Conservation (phyloP, 768 basidiomycete species). For the Pleurotus tuoliensis region DNA sequence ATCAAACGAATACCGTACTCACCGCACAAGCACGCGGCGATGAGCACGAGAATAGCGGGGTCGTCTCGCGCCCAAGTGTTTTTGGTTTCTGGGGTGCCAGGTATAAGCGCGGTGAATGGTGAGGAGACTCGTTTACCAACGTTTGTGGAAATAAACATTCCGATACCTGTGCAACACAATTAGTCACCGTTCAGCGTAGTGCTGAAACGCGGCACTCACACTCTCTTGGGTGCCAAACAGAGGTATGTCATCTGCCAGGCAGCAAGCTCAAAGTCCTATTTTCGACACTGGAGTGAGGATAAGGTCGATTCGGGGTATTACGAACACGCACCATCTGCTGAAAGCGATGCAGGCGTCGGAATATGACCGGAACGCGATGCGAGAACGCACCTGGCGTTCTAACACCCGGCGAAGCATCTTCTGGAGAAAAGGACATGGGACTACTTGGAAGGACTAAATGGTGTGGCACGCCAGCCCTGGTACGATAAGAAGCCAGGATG, state of each 20-base stretch:
- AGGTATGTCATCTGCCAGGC: slow-evolving; percentile 95
- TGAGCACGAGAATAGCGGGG: slow-evolving; percentile 88
- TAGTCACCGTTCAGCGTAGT: neutral
- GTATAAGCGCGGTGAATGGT: neutral
- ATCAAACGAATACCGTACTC: slow-evolving; percentile 16
- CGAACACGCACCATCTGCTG: slow-evolving; percentile 72
- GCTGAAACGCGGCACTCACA: slow-evolving; percentile 45
- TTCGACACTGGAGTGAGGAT: neutral
- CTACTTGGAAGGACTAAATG: slow-evolving; percentile 6
- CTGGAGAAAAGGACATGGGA: slow-evolving; percentile 28
- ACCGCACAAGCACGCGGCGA: slow-evolving; percentile 77
- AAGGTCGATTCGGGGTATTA: neutral
- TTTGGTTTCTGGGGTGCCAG: slow-evolving; percentile 71
- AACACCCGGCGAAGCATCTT: slow-evolving; percentile 31
- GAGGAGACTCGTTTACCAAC: slow-evolving; percentile 39
- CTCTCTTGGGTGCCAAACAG: slow-evolving; percentile 87
- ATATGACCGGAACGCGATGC: slow-evolving; percentile 72
- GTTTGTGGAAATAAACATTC: slow-evolving; percentile 97
- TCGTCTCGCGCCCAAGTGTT: slow-evolving; percentile 98
- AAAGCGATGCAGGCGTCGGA: slow-evolving; percentile 74
- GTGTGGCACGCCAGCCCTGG: slow-evolving; percentile 10
- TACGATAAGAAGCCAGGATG: slow-evolving; percentile 18
- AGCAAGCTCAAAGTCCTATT: slow-evolving; percentile 92
- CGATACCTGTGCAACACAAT: slow-evolving; percentile 56
- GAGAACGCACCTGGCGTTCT: slow-evolving; percentile 34